A percentile compares a stretch with the other conserved stretches of the same genome.
phyloP scores from a whole-genome alignment of 2,329 filamentous ascomycete genomes.

The Fusarium heterosporum region DNA sequence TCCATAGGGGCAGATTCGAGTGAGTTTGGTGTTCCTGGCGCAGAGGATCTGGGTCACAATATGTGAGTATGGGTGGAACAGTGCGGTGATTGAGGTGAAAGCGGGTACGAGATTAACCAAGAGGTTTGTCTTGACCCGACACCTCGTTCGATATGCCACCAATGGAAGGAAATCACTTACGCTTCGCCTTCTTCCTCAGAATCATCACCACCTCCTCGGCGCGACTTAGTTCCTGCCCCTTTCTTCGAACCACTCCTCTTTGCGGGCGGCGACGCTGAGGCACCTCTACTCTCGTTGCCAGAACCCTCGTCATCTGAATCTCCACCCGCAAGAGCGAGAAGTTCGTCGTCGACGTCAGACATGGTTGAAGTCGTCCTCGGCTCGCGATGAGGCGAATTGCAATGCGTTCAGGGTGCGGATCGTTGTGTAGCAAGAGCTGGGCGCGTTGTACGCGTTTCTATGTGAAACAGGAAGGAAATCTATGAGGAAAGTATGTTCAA shows the following conservation, averaged over 20 bases:
- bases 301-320: slow-evolving; percentile 71
- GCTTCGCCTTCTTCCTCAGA: slow-evolving; percentile 73
- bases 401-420: slow-evolving; percentile 24
- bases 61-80: slow-evolving; percentile 24
- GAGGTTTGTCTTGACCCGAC: not conserved
- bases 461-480: slow-evolving; percentile 5
- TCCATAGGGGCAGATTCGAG: slow-evolving; percentile 89
- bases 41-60: slow-evolving; percentile 69
- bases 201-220: slow-evolving; percentile 56
- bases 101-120: not conserved
- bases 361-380: slow-evolving; percentile 60
- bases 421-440: slow-evolving; percentile 4
- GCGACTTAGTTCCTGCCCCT: slow-evolving; percentile 59
- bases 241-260: slow-evolving; percentile 50
- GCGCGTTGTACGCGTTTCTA: slow-evolving; percentile 34
- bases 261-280: slow-evolving; percentile 63
- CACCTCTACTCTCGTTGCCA: slow-evolving; percentile 65
- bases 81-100: not conserved
- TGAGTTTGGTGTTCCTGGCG: slow-evolving; percentile 77
- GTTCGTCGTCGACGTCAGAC: slow-evolving; percentile 92
- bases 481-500: slow-evolving; percentile 4
- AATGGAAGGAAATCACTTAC: slow-evolving; percentile 49
- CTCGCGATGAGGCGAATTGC: slow-evolving; percentile 13
- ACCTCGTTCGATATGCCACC: not conserved
- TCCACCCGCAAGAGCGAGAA: slow-evolving; percentile 90